phyloP scores from a whole-genome alignment of 2,329 filamentous ascomycete species.

The Xylaria hypoxylon region DNA sequence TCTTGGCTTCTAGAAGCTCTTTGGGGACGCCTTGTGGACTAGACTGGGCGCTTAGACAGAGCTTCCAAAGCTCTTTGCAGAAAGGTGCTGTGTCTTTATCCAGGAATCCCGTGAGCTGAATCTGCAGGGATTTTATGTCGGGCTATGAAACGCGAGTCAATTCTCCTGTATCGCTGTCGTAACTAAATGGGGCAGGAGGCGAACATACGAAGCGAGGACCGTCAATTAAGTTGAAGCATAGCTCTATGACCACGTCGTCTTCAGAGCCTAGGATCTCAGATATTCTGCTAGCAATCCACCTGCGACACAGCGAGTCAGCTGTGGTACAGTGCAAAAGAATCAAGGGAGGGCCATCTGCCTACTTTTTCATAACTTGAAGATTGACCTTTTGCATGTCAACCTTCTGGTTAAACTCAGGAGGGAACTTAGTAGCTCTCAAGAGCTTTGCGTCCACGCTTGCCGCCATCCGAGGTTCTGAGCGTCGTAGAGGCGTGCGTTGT shows the following conservation, averaged over 20 bases:
- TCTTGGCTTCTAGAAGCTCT: conserved; percentile 95
- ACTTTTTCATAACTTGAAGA: conserved; percentile 98
- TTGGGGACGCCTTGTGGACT: conserved; percentile 93
- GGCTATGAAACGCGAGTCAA: conserved; percentile 67
- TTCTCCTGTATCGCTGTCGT: conserved; percentile 5
- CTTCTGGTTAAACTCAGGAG: conserved; percentile 91
- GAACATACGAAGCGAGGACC: conserved; percentile 40
- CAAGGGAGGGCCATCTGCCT: conserved; percentile 51
- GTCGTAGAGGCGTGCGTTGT: conserved; percentile 1
- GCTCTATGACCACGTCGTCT: conserved; percentile 94
- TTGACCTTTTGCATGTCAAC: conserved; percentile 99
- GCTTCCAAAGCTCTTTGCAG: conserved; percentile 92
- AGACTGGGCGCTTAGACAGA: conserved; percentile 89
- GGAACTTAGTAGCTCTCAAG: conserved; percentile 91
- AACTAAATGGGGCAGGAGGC: background rate
- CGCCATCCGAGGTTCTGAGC: conserved; percentile 67
- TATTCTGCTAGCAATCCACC: conserved; percentile 93
- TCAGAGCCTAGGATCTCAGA: conserved; percentile 90
- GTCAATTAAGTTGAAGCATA: conserved; percentile 62
- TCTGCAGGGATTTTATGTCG: conserved; percentile 94
- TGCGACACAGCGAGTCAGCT: conserved; percentile 54
- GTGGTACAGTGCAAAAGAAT: conserved; percentile 2
- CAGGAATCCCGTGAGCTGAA: conserved; percentile 93
- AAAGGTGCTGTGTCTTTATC: conserved; percentile 91
- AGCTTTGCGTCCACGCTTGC: conserved; percentile 89